Evolutionary conservation across 495 filamentous ascomycete species (phyloP).

Genomic region (Darksidea phi): DNA sequence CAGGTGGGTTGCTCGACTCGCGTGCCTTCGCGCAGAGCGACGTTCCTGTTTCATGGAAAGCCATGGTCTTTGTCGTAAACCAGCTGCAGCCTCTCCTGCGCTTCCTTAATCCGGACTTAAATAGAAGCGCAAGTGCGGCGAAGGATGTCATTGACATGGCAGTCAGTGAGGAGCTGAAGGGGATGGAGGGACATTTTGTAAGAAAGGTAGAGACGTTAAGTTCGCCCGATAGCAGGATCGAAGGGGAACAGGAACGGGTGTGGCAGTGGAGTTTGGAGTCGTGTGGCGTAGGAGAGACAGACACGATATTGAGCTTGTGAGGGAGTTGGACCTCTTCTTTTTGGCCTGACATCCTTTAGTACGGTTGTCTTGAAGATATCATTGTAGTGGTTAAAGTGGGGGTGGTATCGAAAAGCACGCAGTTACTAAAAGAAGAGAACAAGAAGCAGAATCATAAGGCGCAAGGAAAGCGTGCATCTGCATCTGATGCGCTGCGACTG

Average conservation of each 20-base stretch:
- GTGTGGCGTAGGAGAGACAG: constrained; percentile 38
- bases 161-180: constrained; percentile 34
- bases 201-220: constrained; percentile 43
- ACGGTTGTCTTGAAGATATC: too few species aligned
- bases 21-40: constrained; percentile 2
- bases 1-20: constrained; percentile 19
- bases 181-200: constrained; percentile 47
- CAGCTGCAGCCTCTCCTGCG: constrained; percentile 44
- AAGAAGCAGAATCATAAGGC: too few species aligned
- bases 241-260: constrained; percentile 46
- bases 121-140: constrained; percentile 42
- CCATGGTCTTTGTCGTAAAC: constrained; percentile 28
- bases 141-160: constrained; percentile 44
- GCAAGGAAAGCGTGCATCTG: too few species aligned
- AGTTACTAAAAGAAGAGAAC: too few species aligned
- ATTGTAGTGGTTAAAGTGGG: too few species aligned
- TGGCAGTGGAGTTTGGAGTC: constrained; percentile 51
- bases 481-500: too few species aligned
- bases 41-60: constrained; percentile 1
- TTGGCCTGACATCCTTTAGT: too few species aligned
- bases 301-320: constrained; percentile 20
- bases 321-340: neutral
- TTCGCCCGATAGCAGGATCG: constrained; percentile 45
- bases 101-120: constrained; percentile 43
- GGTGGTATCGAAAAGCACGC: too few species aligned